Evolutionary conservation across 495 filamentous ascomycete species (phyloP), one percentile per base, ranked within the genome.

Genomic region (Melanomma pulvis-pyrius): DNA sequence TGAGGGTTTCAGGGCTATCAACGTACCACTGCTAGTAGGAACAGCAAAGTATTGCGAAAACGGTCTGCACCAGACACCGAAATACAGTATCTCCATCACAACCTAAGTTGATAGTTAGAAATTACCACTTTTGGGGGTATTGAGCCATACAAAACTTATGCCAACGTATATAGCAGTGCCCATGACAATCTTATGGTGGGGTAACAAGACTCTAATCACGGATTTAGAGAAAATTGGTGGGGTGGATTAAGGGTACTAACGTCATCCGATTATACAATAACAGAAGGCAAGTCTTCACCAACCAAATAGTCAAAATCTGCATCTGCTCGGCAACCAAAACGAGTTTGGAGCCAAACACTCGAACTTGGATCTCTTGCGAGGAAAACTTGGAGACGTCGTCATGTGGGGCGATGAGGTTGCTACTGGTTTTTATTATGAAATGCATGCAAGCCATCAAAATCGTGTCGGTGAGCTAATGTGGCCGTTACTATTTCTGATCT

Each of bases 41-140:
- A 73, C 82, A 1, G 82, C 80, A 83, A 83, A 88, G 69, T 88
- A 88, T 57, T 86, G 71, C 17, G 71, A 69, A 60, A 90, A 86
- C 4, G 87, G 86, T 30, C 80, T 76, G 25, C 87, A 89, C 79
- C 85, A 88, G 12, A 87, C 81, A 19, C 74, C 84, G 55, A 88
- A 82, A 67, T 86, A 89, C 25, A 86, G 77, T 50, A 86, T 74
- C 73, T 86, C 82, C 75, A 87, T 87, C 1, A 87, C 69, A 6
- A 65, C 50, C 61, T 63, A n/a, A 1, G 12, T 21, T 19, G 3
- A 25, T 6, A 22, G 15, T 34, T 36, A 30, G 19, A 19, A 15
- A 26, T 5, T 8, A 8, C 15, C 1, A 39, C 15, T 6, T 12
- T 12, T 5, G 9, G n/a, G 9, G 48, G 22, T 24, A 8, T 2